Evolutionary conservation across 2,329 filamentous ascomycete genomes (phyloP).

Genomic region (Venturia nashicola): DNA sequence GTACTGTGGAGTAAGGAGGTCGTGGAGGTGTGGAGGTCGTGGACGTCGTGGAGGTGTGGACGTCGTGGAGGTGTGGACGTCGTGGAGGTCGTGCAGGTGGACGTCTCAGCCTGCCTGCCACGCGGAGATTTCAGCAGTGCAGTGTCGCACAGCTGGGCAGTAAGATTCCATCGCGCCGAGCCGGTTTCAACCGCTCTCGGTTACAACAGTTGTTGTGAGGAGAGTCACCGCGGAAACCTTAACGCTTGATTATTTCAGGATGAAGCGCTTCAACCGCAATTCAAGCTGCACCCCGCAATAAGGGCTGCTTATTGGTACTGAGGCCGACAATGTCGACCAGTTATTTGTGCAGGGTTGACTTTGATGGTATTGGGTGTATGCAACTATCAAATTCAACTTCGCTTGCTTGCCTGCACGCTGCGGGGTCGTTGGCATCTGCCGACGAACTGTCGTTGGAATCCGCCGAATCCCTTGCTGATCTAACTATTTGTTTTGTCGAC

Average conservation of each 20-base stretch:
- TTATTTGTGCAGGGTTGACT: neutral
- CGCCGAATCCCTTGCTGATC: too few relatives aligned
- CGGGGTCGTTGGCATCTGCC: neutral
- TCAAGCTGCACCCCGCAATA: too few relatives aligned
- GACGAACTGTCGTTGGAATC: neutral
- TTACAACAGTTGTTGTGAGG: neutral
- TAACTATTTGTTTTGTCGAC: too few relatives aligned
- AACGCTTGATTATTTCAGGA: neutral
- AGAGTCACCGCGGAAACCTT: neutral
- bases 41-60: too few relatives aligned
- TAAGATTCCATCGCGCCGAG: neutral
- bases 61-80: too few relatives aligned
- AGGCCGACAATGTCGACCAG: neutral
- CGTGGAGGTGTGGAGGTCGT: too few relatives aligned
- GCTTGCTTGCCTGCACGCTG: neutral
- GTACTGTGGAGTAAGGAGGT: too few relatives aligned
- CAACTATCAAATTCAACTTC: neutral
- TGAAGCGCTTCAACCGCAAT: neutral
- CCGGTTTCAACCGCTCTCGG: neutral
- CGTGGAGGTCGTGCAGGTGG: too few relatives aligned
- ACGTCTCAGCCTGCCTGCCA: conserved; percentile 1
- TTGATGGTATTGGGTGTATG: neutral
- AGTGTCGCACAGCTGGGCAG: neutral
- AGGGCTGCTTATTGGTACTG: too few relatives aligned
- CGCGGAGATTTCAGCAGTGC: neutral